Evolutionary conservation across 176 grass and related monocot genomes (phyloP), one percentile per base, ranked within the genome.

Genomic region (Calamus simplicifolius): DNA sequence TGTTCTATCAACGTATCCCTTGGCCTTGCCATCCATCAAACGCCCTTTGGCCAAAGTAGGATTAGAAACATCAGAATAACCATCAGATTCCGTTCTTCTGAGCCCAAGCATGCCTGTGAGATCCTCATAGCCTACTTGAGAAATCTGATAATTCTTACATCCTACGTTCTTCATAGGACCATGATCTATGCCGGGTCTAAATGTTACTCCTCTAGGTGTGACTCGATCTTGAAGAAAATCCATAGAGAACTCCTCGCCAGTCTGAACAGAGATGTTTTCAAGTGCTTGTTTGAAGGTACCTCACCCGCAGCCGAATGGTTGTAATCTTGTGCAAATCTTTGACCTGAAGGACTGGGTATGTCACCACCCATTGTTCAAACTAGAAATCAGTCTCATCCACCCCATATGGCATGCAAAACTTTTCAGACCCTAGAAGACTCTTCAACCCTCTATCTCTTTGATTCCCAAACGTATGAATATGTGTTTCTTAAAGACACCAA

Each of bases 31-130:
- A 75, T 96, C 79, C 69, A 75, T 30, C 16, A 57, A 57, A 18
- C 17, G 64, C 52, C 62, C 80, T 69, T 73, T 56, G 29, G 35
- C 65, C 43, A 56, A 69, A 49, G 48, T 79, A 64, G 87, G 49
- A 76, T 48, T 68, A 16, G 80, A 81, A 52, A 59, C 51, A 69
- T 84, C 73, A 5, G 38, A 72, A 62, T 69, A 69, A 17, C 70
- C 64, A 49, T 75, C 54, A 5, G 74, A 73, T 31, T 85, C 78
- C 17, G 80, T 70, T 58, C 69, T 83, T 25, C 69, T 80, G 25
- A 79, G 54, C 53, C 78, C 80, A 67, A 86, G 29, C 66, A 81
- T 72, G 25, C 77, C 75, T 18, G 69, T 71, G 19, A 78, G 69
- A 79, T 83, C 82, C 66, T 86, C 76, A 52, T 83, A 72, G 3